Conservation (phyloP, 345 rosid species). For the Rhodomyrtus tomentosa region DNA sequence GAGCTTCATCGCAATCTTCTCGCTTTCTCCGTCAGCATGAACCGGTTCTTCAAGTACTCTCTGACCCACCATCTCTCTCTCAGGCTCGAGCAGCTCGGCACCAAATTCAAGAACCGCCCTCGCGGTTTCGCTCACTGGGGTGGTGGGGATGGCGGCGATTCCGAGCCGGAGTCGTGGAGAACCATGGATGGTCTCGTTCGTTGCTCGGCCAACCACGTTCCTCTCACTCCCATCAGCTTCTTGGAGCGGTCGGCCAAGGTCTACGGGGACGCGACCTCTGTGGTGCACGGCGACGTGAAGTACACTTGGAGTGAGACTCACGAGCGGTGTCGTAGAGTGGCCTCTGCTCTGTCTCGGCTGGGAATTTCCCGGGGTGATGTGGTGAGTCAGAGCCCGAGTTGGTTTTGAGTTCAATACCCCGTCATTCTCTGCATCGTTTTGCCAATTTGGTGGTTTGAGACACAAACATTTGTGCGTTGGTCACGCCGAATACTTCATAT, state of each 20-base stretch:
- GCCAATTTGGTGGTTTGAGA: not conserved
- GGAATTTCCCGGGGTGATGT: constrained; percentile 58
- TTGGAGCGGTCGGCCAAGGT: constrained; percentile 64
- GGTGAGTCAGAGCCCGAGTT: constrained; percentile 18
- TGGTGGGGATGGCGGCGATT: not conserved
- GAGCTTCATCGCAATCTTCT: not conserved
- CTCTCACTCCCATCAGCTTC: constrained; percentile 66
- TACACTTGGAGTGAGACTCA: constrained; percentile 59
- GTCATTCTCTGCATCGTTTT: not conserved
- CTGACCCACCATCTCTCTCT: not conserved
- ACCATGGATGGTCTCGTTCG: constrained; percentile 48
- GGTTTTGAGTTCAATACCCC: not conserved
- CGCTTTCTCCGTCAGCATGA: not conserved
- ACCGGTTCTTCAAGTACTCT: constrained; percentile 4
- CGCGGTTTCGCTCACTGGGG: not conserved
- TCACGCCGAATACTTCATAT: not conserved
- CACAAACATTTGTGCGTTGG: not conserved
- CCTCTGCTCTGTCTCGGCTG: constrained; percentile 55
- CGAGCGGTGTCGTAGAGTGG: constrained; percentile 52
- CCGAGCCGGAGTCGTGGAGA: constrained; percentile 18
- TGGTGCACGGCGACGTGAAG: constrained; percentile 36
- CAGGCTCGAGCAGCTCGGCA: not conserved
- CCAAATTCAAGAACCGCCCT: not conserved
- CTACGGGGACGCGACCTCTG: constrained; percentile 41
- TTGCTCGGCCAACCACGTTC: constrained; percentile 45